A percentile compares a stretch with the other conserved stretches of the same genome.
phyloP scores from a whole-genome alignment of 768 basidiomycete species.

The Serpula lacrymans region DNA sequence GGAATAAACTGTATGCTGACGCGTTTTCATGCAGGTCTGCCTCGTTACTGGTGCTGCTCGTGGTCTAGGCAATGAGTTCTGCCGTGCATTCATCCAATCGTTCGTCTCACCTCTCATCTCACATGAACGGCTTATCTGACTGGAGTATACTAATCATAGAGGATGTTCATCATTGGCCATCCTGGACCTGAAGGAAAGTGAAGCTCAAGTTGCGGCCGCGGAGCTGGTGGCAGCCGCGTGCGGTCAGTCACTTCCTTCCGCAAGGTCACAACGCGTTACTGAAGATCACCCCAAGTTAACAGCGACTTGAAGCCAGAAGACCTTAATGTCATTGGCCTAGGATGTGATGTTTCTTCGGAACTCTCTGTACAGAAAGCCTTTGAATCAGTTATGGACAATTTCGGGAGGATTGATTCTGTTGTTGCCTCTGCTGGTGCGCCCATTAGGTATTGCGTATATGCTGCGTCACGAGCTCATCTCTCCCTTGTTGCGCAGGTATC shows the following conservation, averaged over 20 bases:
- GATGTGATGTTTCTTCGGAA: slow-evolving; percentile 88
- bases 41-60: slow-evolving; percentile 91
- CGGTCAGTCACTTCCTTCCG: slow-evolving; percentile 32
- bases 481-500: slow-evolving; percentile 49
- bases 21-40: slow-evolving; percentile 57
- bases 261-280: slow-evolving; percentile 23
- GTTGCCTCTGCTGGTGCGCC: slow-evolving; percentile 82
- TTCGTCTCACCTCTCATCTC: slow-evolving; percentile 22
- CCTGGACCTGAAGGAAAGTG: slow-evolving; percentile 73
- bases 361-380: slow-evolving; percentile 72
- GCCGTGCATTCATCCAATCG: slow-evolving; percentile 87
- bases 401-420: slow-evolving; percentile 74
- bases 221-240: slow-evolving; percentile 60
- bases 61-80: slow-evolving; percentile 89
- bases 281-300: slow-evolving; percentile 41
- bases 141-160: too few relatives aligned
- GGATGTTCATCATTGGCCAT: slow-evolving; percentile 81
- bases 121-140: slow-evolving; percentile 6
- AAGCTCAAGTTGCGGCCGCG: slow-evolving; percentile 62
- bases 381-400: slow-evolving; percentile 55
- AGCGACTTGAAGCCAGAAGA: slow-evolving; percentile 53
- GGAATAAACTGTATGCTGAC: background rate
- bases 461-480: background rate
- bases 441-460: slow-evolving; percentile 10
- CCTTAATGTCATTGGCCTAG: slow-evolving; percentile 69